Base-by-base conservation (phyloP, 495 filamentous ascomycete species). In the Pyronema domesticum region DNA sequence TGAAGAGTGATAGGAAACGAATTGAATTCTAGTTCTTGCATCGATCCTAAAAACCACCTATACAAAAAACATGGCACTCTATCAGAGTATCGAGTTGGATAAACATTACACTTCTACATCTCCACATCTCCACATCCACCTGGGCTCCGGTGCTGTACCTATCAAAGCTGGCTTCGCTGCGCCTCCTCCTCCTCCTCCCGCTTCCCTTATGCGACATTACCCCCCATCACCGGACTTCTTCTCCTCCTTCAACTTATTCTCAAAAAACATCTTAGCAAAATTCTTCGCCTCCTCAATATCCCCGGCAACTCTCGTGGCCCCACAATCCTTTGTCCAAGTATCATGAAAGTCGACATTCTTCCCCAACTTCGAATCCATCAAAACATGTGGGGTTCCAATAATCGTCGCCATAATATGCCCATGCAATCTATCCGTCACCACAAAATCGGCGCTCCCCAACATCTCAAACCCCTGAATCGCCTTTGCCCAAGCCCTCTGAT, bases 301-400 rank as follows among this genome's bases (percentile, higher is more conserved):
- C 18, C 10, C 30, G 3, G 58, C 47, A 14, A 61, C 43, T 1
- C 57, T 34, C 6, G 58, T 58, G 37, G 57, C 58, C 10, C 46
- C 57, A 46, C 58, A 61, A 34, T 61, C 58, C 33, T 57, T 57
- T 5, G 58, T 61, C 56, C 56, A 61, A 5, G 58, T 61, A 44
- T 61, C 49, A 46, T 61, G 58, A 23, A 55, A 61, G 15, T 61
- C 55, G 15, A 61, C 10, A 17, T 59, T 59, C 52, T 61, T 61
- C 55, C 43, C 43, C 46, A 58, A 33, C 15, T 58, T 61, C 50
- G 56, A 59, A 42, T 61, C 58, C 56, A 61, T 58, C 15, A 61
- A 52, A 3, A 61, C 56, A 37, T 61, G 58, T 9, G 58, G 58
- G 10, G 56, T 56, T 1, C 58, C 58, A 23, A 61, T 58, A n/a